Percentiles rank a stretch among this genome's conserved stretches.
Conservation (phyloP, 345 rosid genomes). For the Salix brachista region DNA sequence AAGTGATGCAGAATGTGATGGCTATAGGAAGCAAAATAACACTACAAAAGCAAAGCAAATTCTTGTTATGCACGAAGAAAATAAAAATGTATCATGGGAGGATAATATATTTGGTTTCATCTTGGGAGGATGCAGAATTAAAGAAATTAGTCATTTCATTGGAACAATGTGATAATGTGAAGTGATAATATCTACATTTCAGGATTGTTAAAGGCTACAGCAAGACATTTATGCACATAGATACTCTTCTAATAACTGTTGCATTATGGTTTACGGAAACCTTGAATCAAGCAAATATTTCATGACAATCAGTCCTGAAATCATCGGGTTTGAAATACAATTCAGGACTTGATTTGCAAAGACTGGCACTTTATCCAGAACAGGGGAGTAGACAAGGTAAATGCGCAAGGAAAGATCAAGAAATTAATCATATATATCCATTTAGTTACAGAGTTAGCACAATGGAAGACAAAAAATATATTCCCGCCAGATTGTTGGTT, state of each 20-base stretch:
- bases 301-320: neutral
- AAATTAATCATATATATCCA: neutral
- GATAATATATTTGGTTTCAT: too few relatives aligned
- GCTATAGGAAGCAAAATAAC: constrained; percentile 70
- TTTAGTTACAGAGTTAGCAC: neutral
- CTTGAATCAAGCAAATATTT: neutral
- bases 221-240: neutral
- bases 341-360: neutral
- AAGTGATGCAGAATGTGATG: constrained; percentile 64
- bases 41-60: constrained; percentile 29
- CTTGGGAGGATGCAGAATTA: too few relatives aligned
- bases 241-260: too few relatives aligned
- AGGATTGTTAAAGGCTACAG: neutral
- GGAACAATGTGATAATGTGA: neutral
- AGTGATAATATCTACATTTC: neutral
- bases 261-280: too few relatives aligned
- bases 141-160: too few relatives aligned
- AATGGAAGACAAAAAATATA: neutral
- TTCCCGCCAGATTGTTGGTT: neutral
- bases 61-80: neutral
- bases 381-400: neutral
- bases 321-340: neutral
- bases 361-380: neutral
- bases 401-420: neutral
- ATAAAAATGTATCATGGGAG: neutral